Evolutionary conservation across 106 monocot species (phyloP).

Genomic region (Phalaenopsis aphrodite): DNA sequence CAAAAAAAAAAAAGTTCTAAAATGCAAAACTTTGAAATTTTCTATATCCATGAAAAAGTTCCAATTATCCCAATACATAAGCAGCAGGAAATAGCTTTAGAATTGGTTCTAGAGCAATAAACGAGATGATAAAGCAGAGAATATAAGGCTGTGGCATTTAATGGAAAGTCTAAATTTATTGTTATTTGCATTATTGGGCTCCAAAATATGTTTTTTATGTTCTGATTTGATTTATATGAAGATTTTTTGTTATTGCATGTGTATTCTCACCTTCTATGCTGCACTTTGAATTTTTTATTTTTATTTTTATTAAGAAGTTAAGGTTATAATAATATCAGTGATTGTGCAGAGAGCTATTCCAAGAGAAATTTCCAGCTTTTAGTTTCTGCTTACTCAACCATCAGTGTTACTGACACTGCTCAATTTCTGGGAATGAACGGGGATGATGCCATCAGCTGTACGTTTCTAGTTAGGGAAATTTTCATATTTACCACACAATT

Average conservation of each 20-base stretch:
- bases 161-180: not conserved
- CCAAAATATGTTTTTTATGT: no score
- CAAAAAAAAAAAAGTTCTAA: no score
- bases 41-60: no score
- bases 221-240: no score
- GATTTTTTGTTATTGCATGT: no score
- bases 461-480: not conserved
- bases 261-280: no score
- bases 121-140: not conserved
- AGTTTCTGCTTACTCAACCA: conserved; percentile 84
- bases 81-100: not conserved
- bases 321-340: not conserved
- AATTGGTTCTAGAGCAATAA: not conserved
- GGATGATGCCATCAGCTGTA: conserved; percentile 73
- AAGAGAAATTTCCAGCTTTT: conserved; percentile 82
- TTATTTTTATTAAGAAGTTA: not conserved
- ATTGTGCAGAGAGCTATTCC: conserved; percentile 59
- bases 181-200: no score
- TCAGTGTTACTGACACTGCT: conserved; percentile 66
- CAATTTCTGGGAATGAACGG: conserved; percentile 80
- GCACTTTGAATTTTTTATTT: not conserved
- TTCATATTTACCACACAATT: no score
- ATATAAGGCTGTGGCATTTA: not conserved
- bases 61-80: no score
- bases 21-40: no score